phyloP scores from a whole-genome alignment of 2,329 filamentous ascomycete genomes.

The Colletotrichum sp. region DNA sequence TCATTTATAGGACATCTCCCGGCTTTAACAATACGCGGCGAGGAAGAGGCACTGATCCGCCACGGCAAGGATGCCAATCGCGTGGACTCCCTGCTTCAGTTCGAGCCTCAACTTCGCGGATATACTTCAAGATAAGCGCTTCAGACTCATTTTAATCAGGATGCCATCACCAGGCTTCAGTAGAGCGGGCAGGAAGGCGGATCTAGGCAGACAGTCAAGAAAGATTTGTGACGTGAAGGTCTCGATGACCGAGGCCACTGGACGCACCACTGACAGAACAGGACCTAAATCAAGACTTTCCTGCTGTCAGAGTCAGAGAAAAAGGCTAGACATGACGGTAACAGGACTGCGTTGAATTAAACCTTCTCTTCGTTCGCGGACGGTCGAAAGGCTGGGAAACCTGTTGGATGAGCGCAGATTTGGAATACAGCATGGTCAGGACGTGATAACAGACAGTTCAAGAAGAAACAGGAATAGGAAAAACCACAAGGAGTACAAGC shows the following conservation, averaged over 20 bases:
- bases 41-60: accelerated
- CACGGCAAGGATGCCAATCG: neutral
- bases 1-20: too few relatives aligned
- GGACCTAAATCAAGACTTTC: neutral
- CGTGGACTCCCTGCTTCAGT: neutral
- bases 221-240: neutral
- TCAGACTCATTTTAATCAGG: accelerated
- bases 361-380: neutral
- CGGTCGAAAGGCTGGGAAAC: neutral
- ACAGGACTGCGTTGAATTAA: neutral
- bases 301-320: neutral
- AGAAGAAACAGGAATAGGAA: neutral
- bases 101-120: neutral
- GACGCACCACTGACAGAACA: neutral
- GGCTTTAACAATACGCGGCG: too few relatives aligned
- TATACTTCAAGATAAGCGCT: neutral
- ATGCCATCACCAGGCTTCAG: neutral
- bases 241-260: neutral
- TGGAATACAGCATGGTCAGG: neutral
- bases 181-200: neutral
- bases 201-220: neutral
- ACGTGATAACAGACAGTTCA: neutral
- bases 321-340: neutral
- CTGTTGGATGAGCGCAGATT: too few relatives aligned
- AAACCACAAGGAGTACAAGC: neutral